Base-by-base conservation (phyloP, 2,329 filamentous ascomycete species). In the Gnomoniopsis smithogilvyi region DNA sequence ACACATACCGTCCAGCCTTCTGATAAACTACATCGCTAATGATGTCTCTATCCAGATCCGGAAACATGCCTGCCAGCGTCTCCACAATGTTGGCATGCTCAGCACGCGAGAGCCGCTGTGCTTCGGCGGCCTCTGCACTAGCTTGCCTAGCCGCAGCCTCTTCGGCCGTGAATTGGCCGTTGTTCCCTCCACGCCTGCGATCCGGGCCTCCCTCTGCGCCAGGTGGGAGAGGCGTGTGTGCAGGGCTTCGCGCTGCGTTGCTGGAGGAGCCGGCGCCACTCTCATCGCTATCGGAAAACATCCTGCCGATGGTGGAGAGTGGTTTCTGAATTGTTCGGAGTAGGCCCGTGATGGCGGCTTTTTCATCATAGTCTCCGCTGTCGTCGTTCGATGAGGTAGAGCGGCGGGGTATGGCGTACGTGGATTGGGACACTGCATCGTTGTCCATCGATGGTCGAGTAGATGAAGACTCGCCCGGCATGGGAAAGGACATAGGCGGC, bases 1-100 rank as follows among this genome's bases (percentile, higher is more conserved):
- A 85, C 76, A 83, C 90, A 77, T 73, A 94, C 92, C 91, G 86
- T 70, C 95, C 96, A 74, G 97, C 89, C 76, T 99, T 97, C 77
- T 96, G 86, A 72, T 94, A 87, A 26, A 99, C 95, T 45, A 99
- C 95, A 76, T 99, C 95, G 68, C 93, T 93, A 70, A 99, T 98
- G 41, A 99, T 84, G 51, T 99, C 96, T 68, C 87, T 86, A 72
- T 99, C 95, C 53, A 99, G 78, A 69, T 96, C 92, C 1, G 95
- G 95, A 72, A 99, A 99, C 95, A 99, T 99, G 67, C 92, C 90
- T 51, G 91, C 88, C 59, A 99, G 77, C 38, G 95, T 98, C 75
- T 98, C 95, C 2, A 98, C 94, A 8, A 99, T 87, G 67, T 92
- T 94, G 56, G 85, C 81, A 73, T 98, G 93, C 78, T 99, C 95